Conservation (phyloP, 345 rosid species). For the Cardiospermum halicacabum region DNA sequence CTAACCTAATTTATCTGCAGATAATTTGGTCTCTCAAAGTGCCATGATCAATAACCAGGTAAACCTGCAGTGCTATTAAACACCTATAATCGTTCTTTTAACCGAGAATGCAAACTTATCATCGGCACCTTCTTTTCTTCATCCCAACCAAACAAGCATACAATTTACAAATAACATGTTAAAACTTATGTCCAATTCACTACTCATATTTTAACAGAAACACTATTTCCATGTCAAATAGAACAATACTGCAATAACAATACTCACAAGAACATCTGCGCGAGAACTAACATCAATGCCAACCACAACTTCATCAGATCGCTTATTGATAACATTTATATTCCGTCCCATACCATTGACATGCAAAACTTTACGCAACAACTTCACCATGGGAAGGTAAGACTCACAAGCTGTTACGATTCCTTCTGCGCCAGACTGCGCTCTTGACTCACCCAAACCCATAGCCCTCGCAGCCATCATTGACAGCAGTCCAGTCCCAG, state of each 20-base stretch:
- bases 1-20: not conserved
- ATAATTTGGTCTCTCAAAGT: not conserved
- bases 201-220: not conserved
- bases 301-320: constrained; percentile 68
- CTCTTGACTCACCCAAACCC: constrained; percentile 22
- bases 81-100: too few species aligned
- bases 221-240: not conserved
- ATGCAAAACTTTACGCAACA: constrained; percentile 79
- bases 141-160: not conserved
- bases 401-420: constrained; percentile 85
- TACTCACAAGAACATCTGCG: constrained; percentile 80
- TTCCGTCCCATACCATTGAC: constrained; percentile 57
- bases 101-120: not conserved
- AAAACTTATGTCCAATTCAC: not conserved
- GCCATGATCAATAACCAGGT: not conserved
- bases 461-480: constrained; percentile 91
- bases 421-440: constrained; percentile 20
- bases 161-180: not conserved
- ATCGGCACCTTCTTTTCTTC: not conserved
- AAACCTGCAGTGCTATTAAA: not conserved
- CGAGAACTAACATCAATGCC: constrained; percentile 65
- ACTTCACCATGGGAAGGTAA: constrained; percentile 89
- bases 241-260: not conserved
- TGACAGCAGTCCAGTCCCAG: constrained; percentile 92
- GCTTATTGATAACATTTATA: constrained; percentile 56